phyloP scores from a whole-genome alignment of 2,329 filamentous ascomycete species.

The Aspergillus caelatus region DNA sequence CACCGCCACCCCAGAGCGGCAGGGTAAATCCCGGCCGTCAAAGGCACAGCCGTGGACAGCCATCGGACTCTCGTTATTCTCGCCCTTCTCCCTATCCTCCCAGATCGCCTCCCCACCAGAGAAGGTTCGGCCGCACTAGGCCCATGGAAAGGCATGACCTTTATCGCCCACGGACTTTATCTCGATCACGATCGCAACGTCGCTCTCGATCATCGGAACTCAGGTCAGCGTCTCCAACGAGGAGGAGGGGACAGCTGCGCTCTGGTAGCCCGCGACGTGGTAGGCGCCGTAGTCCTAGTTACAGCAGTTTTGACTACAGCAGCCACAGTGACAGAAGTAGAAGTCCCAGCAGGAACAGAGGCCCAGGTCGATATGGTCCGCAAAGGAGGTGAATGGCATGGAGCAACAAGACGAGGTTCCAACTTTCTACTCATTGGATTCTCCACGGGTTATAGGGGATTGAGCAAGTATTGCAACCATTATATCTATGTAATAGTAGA shows the following conservation, averaged over 20 bases:
- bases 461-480: background rate
- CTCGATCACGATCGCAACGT: conserved; percentile 48
- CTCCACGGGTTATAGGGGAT: background rate
- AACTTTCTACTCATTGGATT: background rate
- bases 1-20: conserved; percentile 70
- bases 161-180: conserved; percentile 65
- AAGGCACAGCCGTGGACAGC: conserved; percentile 34
- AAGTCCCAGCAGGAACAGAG: conserved; percentile 54
- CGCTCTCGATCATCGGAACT: conserved; percentile 43
- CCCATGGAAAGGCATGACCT: conserved; percentile 53
- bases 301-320: conserved; percentile 65
- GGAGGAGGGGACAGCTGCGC: conserved; percentile 37
- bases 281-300: conserved; percentile 63
- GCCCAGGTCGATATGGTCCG: conserved; percentile 33
- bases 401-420: background rate
- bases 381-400: conserved; percentile 13
- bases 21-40: conserved; percentile 61
- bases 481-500: background rate
- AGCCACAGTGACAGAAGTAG: conserved; percentile 54
- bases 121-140: conserved; percentile 43
- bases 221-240: conserved; percentile 46
- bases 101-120: conserved; percentile 40
- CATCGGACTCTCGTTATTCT: conserved; percentile 28
- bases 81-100: conserved; percentile 28
- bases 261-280: conserved; percentile 41